Evolutionary conservation across 352 stramenopile genomes (phyloP).

Genomic region (Hyphochytrium catenoides): DNA sequence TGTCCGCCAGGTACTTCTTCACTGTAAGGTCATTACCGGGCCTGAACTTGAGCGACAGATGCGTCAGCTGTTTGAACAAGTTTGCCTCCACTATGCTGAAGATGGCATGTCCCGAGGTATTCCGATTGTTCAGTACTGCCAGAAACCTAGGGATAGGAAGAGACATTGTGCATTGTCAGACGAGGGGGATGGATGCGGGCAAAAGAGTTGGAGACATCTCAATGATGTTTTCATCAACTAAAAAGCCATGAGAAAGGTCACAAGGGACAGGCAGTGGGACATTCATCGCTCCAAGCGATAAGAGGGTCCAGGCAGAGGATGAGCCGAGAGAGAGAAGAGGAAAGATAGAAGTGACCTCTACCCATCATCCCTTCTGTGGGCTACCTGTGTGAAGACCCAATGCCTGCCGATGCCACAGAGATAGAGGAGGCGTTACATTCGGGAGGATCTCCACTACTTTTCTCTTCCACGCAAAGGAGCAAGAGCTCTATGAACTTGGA

Average conservation of each 20-base stretch:
- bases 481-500: conserved; percentile 75
- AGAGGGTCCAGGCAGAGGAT: too few species aligned
- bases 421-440: neutral
- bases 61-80: conserved; percentile 78
- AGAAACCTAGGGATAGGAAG: conserved; percentile 24
- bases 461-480: conserved; percentile 54
- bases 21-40: conserved; percentile 59
- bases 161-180: too few species aligned
- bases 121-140: conserved; percentile 42
- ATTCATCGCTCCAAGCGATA: too few species aligned
- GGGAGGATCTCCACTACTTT: conserved; percentile 6
- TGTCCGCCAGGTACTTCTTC: conserved; percentile 66
- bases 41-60: conserved; percentile 63
- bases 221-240: too few species aligned
- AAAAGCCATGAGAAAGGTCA: too few species aligned
- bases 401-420: neutral
- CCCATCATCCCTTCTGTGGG: too few species aligned
- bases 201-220: too few species aligned
- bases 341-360: too few species aligned
- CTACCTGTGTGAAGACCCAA: too few species aligned
- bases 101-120: conserved; percentile 18
- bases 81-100: conserved; percentile 85
- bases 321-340: too few species aligned
- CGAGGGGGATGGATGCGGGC: too few species aligned
- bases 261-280: too few species aligned